phyloP scores from a whole-genome alignment of 345 rosid genomes.

The Citrus trifoliata region DNA sequence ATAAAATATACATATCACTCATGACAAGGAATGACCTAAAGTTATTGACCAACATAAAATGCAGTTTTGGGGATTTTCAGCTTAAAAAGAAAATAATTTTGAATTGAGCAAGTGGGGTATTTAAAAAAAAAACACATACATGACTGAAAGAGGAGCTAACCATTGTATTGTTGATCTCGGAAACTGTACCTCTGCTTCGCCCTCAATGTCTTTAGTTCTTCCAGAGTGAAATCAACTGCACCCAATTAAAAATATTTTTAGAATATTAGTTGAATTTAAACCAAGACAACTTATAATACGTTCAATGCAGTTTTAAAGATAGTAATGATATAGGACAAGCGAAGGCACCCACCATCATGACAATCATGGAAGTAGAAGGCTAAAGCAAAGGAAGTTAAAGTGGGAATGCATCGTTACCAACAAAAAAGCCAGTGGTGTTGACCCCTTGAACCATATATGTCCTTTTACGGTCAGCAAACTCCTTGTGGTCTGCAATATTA shows the following conservation, averaged over 20 bases:
- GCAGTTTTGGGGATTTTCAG: background rate
- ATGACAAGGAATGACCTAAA: background rate
- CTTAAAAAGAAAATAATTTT: background rate
- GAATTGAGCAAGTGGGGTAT: background rate
- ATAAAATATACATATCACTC: background rate
- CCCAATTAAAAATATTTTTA: constrained; percentile 4
- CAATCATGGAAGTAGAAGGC: background rate
- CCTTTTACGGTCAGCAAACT: constrained; percentile 77
- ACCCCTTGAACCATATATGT: constrained; percentile 79
- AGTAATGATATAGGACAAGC: background rate
- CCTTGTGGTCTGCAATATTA: constrained; percentile 65
- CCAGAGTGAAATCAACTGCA: constrained; percentile 83
- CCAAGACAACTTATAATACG: background rate
- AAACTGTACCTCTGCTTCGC: constrained; percentile 77
- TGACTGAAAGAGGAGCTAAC: constrained; percentile 32
- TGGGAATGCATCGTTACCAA: constrained; percentile 38
- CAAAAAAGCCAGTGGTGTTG: constrained; percentile 74
- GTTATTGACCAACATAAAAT: background rate
- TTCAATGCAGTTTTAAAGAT: background rate
- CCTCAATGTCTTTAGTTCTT: constrained; percentile 67
- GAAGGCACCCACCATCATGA: constrained; percentile 3
- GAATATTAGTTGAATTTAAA: constrained; percentile 4
- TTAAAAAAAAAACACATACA: background rate
- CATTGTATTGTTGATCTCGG: constrained; percentile 89
- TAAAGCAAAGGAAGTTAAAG: background rate